Base-by-base conservation (phyloP, 371 early-diverging fungal genomes). In the Coemansia sp. region DNA sequence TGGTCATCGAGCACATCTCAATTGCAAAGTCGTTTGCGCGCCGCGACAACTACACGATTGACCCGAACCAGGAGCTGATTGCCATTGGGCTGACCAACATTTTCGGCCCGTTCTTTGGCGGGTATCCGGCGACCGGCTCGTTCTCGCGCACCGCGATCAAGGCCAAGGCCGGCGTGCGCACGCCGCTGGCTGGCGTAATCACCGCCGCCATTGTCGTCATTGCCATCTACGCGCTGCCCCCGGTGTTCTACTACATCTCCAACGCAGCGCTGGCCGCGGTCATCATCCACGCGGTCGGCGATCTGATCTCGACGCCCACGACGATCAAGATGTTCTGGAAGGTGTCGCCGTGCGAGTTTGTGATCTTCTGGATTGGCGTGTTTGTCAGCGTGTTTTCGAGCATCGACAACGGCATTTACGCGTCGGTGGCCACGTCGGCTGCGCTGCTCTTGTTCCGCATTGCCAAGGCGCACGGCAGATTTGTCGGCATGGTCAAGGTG, bases 141-240 rank as follows among this genome's bases (percentile, higher is more conserved):
- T 93, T 95, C 75, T 89, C 92, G 2, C 86, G 96, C 34, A 86
- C 90, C 0, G 90, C 92, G 44, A 86, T 94, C 71, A 90, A 89
- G 75, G 81, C 85, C 60, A 83, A 82, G 52, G 85, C 89, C 4
- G 93, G 93, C 12, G 93, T 91, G 36, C 82, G 87, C 39, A 87
- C 93, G 0, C 94, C 95, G 0, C 72, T 90, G 16, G 82, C 87
- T 9, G 89, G 88, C 29, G 75, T 91, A 39, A 76, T 91, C 77
- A 89, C 91, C 2, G 90, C 86, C 4, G 63, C 80, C n/a, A 81
- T 93, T 47, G 90, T 94, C 8, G 69, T 91, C 4, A 62, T 93
- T 32, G 82, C 90, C 24, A 76, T 94, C 29, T 91, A 84, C 71
- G 80, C 86, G 24, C 79, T 94, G 63, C 89, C 92, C 40, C 88